These are phyloP conservation scores for Melaleuca quinquenervia DNA, from an alignment of 345 rosid species.

Conservation along the genomic window DNA sequence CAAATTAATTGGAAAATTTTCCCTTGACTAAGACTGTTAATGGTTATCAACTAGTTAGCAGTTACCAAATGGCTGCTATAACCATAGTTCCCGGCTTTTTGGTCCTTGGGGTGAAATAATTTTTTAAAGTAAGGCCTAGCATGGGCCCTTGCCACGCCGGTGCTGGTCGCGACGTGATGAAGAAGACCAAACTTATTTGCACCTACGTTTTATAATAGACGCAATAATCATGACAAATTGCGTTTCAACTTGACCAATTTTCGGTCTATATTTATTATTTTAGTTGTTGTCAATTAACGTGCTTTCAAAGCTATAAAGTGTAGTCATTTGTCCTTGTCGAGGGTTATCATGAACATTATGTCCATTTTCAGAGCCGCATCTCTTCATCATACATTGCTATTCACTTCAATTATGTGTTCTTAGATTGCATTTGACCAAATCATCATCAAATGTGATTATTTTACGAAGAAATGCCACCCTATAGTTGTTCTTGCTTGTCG, in stretches of 20 bases:
- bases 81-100: not conserved
- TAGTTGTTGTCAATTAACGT: not conserved
- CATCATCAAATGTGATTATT: not conserved
- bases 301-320: not conserved
- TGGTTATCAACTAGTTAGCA: not conserved
- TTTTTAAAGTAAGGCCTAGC: not conserved
- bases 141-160: not conserved
- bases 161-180: not conserved
- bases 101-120: not conserved
- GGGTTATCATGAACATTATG: not conserved
- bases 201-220: not conserved
- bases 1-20: too few species aligned
- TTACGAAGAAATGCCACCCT: not conserved
- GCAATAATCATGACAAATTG: not conserved
- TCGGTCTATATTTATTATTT: not conserved
- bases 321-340: not conserved
- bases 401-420: not conserved
- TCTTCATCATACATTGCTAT: not conserved
- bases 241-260: not conserved
- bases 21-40: too few species aligned
- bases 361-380: not conserved
- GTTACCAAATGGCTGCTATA: not conserved
- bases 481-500: not conserved
- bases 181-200: not conserved
- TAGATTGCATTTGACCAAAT: not conserved